Percentiles rank a stretch among this genome's conserved stretches.
Conservation (phyloP, 495 filamentous ascomycete genomes). For the Aspergillus diversus region DNA sequence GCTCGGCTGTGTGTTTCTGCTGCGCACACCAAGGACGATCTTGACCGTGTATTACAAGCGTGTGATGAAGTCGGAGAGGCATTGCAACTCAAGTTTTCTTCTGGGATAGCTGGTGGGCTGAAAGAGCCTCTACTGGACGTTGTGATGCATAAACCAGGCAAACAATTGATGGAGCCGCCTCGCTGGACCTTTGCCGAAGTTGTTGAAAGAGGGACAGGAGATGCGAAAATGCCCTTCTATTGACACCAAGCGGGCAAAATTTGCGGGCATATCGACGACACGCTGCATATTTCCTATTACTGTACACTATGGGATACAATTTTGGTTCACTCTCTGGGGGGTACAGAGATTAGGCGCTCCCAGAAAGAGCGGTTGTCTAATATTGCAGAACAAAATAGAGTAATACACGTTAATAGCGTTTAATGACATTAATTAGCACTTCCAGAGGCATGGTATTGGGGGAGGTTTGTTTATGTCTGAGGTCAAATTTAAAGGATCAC, state of each 20-base stretch:
- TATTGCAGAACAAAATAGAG: not conserved
- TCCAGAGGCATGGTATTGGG: too few relatives aligned
- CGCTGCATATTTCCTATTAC: not conserved
- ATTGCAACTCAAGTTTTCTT: slow-evolving; percentile 84
- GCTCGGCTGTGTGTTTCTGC: slow-evolving; percentile 86
- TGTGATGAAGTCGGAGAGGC: slow-evolving; percentile 84
- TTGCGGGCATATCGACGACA: not conserved
- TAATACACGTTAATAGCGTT: not conserved
- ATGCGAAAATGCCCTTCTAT: slow-evolving; percentile 41
- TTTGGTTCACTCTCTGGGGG: not conserved
- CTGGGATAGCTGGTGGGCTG: slow-evolving; percentile 79
- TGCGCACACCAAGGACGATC: slow-evolving; percentile 89
- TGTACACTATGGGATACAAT: not conserved
- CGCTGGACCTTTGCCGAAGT: slow-evolving; percentile 41
- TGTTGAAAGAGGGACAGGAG: slow-evolving; percentile 35
- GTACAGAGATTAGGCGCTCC: not conserved
- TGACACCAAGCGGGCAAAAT: slow-evolving; percentile 10
- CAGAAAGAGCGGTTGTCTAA: not conserved
- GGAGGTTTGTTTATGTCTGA: too few relatives aligned
- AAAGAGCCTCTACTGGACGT: slow-evolving; percentile 62
- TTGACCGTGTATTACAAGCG: slow-evolving; percentile 78
- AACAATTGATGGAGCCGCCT: slow-evolving; percentile 30
- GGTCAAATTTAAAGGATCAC: too few relatives aligned
- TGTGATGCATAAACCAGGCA: slow-evolving; percentile 29
- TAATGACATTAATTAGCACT: not conserved